Percentiles rank a stretch among this genome's conserved stretches.
phyloP scores from a whole-genome alignment of 2,329 filamentous ascomycete species.

The Tolypocladium sp. region DNA sequence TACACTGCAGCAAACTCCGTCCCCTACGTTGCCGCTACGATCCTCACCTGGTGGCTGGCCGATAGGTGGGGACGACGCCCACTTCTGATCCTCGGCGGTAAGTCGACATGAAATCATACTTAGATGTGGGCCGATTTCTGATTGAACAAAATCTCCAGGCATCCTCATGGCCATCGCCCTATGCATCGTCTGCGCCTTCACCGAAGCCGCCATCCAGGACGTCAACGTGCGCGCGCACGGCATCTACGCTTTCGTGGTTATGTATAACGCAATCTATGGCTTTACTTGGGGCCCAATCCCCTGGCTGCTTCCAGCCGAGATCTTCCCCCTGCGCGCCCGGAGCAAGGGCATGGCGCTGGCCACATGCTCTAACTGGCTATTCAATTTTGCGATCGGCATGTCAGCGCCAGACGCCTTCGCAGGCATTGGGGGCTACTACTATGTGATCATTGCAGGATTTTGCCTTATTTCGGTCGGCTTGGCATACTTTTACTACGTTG shows the following conservation, averaged over 20 bases:
- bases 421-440: slow-evolving; percentile 31
- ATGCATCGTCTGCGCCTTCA: background rate
- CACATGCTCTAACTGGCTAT: slow-evolving; percentile 26
- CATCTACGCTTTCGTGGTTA: background rate
- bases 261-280: background rate
- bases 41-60: slow-evolving; percentile 27
- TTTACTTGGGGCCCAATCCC: slow-evolving; percentile 28
- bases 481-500: background rate
- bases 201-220: background rate
- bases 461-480: slow-evolving; percentile 16
- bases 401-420: slow-evolving; percentile 30
- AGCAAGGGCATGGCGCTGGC: slow-evolving; percentile 30
- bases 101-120: background rate
- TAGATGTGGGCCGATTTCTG: background rate
- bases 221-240: background rate
- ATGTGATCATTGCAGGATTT: slow-evolving; percentile 30
- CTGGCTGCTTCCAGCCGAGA: slow-evolving; percentile 22
- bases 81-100: slow-evolving; percentile 18
- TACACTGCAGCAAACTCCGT: slow-evolving; percentile 29
- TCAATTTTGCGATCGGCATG: slow-evolving; percentile 22
- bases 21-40: slow-evolving; percentile 28
- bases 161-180: background rate
- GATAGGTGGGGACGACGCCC: slow-evolving; percentile 29
- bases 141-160: background rate
- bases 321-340: slow-evolving; percentile 24